Percentiles rank a stretch among this genome's conserved stretches.
Conservation (phyloP, 169 alveolate species). For the Sarcocystis neurona region DNA sequence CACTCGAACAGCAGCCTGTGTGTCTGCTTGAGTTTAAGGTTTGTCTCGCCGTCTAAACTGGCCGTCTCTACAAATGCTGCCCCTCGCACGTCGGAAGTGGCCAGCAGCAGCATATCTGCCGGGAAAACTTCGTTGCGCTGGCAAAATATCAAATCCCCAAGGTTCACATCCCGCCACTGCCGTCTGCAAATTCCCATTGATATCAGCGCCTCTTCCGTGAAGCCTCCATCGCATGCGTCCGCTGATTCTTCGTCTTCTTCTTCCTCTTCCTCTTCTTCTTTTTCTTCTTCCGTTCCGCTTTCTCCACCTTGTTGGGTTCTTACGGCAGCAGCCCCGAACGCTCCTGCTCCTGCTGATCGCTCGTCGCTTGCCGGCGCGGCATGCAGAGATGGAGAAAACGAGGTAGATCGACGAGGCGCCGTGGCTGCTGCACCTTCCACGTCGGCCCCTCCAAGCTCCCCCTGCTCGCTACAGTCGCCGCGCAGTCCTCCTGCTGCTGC, state of each 20-base stretch:
- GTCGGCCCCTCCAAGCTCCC: too few relatives aligned
- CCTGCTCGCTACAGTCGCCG: too few relatives aligned
- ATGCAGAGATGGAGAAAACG: not conserved
- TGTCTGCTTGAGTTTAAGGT: slow-evolving; percentile 86
- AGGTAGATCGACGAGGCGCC: too few relatives aligned
- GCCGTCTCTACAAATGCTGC: slow-evolving; percentile 93
- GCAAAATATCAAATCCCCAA: slow-evolving; percentile 91
- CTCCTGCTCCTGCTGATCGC: not conserved
- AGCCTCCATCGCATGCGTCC: not conserved
- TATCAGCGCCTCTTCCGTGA: not conserved
- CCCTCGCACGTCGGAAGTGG: slow-evolving; percentile 86
- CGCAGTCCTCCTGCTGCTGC: too few relatives aligned
- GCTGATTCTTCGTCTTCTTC: too few relatives aligned
- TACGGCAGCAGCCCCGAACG: not conserved
- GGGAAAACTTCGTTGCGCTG: slow-evolving; percentile 86
- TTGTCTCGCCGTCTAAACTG: slow-evolving; percentile 97
- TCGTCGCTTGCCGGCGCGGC: not conserved
- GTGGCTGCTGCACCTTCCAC: too few relatives aligned
- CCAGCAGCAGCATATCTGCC: slow-evolving; percentile 92
- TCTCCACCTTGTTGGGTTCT: not conserved
- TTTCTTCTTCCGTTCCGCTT: too few relatives aligned
- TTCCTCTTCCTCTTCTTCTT: too few relatives aligned
- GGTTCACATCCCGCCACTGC: slow-evolving; percentile 82
- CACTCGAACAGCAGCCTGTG: not conserved
- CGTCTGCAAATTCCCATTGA: not conserved